Base-by-base conservation (phyloP, 306 rosid species). In the Vicia villosa region DNA sequence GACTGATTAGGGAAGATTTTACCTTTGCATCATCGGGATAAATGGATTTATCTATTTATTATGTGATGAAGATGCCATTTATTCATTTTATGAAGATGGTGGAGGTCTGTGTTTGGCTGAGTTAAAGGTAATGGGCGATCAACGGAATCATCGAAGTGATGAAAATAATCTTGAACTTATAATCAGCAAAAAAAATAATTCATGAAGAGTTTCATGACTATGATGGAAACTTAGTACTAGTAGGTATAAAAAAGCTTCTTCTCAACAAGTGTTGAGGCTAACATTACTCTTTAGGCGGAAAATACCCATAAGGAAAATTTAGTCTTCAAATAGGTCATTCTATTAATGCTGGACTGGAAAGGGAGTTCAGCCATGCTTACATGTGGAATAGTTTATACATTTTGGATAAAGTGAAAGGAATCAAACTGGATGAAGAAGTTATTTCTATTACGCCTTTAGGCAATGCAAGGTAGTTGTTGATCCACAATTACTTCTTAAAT, bases 271-370 rank as follows among this genome's bases (percentile, higher is more conserved):
- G 28, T 37, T 63, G 52, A 59, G 26, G 65, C 45, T 59, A 36
- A 42, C 58, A 43, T 17, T 8, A 26, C 26, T 61, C 24, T 26
- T 16, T 42, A 55, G 58, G 57, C 13, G 16, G 68, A 4, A 12
- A 57, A 75, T 59, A 67, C 62, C 68, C 22, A 7, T 10, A 74
- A 43, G 32, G 20, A 66, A 52, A 66, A 45, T 16, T 45, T 56
- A 66, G 58, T 57, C 63, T 11, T 75, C 63, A 46, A 46, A 16
- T 42, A 36, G 74, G 54, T 11, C 68, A 46, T 63, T 67, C 43
- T 58, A 58, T 58, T 38, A 21, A 34, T 57, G 37, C 24, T 36
- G 63, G 30, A 40, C 15, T 43, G 2, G 34, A 68, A 46, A 59
- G 46, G 56, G 46, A 60, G 62, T 38, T 26, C 17, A 59, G 45